Evolutionary conservation across 768 basidiomycete species (phyloP).

Genomic region (Coprinellus micaceus): DNA sequence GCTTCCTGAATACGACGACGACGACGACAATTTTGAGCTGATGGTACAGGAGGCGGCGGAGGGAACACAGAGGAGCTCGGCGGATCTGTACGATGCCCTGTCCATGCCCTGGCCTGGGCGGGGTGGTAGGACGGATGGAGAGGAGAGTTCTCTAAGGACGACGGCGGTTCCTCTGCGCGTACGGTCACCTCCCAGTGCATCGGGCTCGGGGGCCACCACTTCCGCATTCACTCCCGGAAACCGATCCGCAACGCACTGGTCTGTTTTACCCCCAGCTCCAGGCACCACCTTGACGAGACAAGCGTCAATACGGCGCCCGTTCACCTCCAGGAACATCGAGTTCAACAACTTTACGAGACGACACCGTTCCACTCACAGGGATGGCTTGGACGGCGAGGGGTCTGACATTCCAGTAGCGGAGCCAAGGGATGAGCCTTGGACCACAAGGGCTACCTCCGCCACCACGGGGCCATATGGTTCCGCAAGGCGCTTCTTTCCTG

Average conservation of each 20-base stretch:
- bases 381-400: conserved; percentile 24
- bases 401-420: conserved; percentile 20
- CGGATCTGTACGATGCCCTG: conserved; percentile 61
- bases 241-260: conserved; percentile 26
- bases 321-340: conserved; percentile 50
- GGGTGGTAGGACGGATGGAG: conserved; percentile 16
- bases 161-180: conserved; percentile 14
- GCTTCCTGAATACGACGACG: conserved; percentile 46
- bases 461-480: not conserved
- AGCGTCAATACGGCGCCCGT: conserved; percentile 58
- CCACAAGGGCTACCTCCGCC: not conserved
- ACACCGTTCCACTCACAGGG: conserved; percentile 51
- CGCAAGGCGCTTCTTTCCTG: conserved; percentile 13
- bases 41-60: conserved; percentile 37
- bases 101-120: conserved; percentile 18
- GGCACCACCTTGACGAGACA: conserved; percentile 46
- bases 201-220: not conserved
- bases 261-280: conserved; percentile 20
- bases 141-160: conserved; percentile 27
- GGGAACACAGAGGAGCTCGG: conserved; percentile 56
- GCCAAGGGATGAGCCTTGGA: conserved; percentile 1
- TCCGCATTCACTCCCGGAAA: not conserved
- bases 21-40: conserved; percentile 61
- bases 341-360: conserved; percentile 71
- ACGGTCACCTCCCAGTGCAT: no score